Conservation (phyloP, 2,329 filamentous ascomycete genomes). For the Exserohilum turcica region DNA sequence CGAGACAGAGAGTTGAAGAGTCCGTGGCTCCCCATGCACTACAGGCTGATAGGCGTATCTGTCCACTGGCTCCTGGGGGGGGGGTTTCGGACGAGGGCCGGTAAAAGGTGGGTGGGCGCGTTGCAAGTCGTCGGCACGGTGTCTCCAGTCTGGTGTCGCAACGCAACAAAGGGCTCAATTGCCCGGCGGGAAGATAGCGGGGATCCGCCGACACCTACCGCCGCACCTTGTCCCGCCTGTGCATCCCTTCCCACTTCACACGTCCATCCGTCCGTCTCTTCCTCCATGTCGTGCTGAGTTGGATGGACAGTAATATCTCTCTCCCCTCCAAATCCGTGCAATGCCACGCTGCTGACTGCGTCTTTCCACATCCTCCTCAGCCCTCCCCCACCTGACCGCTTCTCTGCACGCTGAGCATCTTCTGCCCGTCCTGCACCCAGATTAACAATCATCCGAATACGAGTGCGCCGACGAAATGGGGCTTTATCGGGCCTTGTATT, state of each 20-base stretch:
- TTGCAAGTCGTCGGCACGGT: slow-evolving; percentile 28
- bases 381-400: too few relatives aligned
- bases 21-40: slow-evolving; percentile 33
- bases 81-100: slow-evolving; percentile 26
- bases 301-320: slow-evolving; percentile 4
- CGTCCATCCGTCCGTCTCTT: slow-evolving; percentile 16
- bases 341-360: not conserved
- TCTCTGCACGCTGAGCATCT: too few relatives aligned
- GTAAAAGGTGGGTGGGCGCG: slow-evolving; percentile 20
- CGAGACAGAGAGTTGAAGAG: not conserved
- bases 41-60: slow-evolving; percentile 8
- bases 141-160: slow-evolving; percentile 14
- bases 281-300: slow-evolving; percentile 9
- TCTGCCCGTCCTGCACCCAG: not conserved
- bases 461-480: not conserved
- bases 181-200: slow-evolving; percentile 21
- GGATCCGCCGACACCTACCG: slow-evolving; percentile 14
- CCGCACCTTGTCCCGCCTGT: slow-evolving; percentile 17
- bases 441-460: slow-evolving; percentile 6
- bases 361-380: slow-evolving; percentile 7
- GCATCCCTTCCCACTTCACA: slow-evolving; percentile 24
- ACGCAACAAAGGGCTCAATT: slow-evolving; percentile 26
- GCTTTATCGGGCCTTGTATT: not conserved
- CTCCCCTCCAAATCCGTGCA: not conserved
- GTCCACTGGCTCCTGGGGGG: slow-evolving; percentile 12